phyloP scores from a whole-genome alignment of 2,329 filamentous ascomycete species.

The Mollisia scopiformis region DNA sequence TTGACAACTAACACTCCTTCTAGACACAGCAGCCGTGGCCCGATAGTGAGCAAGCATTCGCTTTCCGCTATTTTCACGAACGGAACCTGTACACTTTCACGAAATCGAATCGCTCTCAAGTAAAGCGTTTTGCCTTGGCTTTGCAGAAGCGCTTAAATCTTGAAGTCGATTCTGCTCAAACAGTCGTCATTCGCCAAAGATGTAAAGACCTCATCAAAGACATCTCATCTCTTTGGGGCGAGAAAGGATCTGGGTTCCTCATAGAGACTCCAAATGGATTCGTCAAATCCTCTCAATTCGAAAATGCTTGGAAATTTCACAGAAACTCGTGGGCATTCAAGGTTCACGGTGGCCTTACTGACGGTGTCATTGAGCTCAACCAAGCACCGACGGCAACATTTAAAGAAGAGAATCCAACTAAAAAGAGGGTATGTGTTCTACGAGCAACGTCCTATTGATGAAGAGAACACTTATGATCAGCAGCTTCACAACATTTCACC shows the following conservation, averaged over 20 bases:
- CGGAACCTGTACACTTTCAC: neutral
- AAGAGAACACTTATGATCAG: neutral
- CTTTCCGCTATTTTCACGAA: conserved; percentile 5
- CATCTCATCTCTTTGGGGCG: neutral
- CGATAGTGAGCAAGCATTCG: neutral
- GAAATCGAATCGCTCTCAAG: neutral
- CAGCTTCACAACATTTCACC: neutral
- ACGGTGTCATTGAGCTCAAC: neutral
- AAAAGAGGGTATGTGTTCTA: neutral
- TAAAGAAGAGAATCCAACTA: neutral
- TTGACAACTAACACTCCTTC: neutral
- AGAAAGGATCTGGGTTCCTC: neutral
- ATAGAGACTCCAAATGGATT: neutral
- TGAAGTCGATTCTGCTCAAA: neutral
- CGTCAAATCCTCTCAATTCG: neutral
- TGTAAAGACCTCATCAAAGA: neutral
- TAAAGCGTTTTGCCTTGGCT: neutral
- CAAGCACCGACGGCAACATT: neutral
- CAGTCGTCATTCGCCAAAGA: neutral
- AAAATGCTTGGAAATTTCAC: conserved; percentile 1
- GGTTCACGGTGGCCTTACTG: neutral
- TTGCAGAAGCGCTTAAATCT: neutral
- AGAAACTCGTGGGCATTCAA: neutral
- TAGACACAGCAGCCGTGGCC: neutral
- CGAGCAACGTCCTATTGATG: too few species aligned